Evolutionary conservation across 2,329 filamentous ascomycete genomes (phyloP), one percentile per base, ranked within the genome.

Genomic region (Bipolaris zeicola): DNA sequence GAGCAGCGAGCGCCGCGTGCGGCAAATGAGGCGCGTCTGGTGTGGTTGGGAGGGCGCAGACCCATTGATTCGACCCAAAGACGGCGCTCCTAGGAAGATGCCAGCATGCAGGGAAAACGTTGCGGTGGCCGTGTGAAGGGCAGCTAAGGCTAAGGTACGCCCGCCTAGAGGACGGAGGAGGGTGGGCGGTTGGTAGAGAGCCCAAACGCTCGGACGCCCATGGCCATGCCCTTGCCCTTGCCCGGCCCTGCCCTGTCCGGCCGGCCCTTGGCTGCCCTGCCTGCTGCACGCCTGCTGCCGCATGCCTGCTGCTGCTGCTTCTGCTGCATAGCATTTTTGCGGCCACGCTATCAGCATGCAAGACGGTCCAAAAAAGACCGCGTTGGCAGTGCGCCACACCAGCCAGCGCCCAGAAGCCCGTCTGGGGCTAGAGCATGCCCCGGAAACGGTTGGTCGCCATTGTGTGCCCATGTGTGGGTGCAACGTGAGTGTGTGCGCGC

Each of bases 141-240:
- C 28, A 28, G 16, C 16, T 16, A 16, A 16, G 16, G 14, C 53
- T n/a, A 43, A 28, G 46, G 52, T 42, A 42, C 33, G 26, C 18
- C 33, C 24, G 26, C 18, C 33, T 11, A 44, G 16, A 31, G n/a
- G 26, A 31, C 22, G 24, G 6, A 6, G 4, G 6, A 6, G 24
- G 24, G 7, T 7, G 10, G 22, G 22, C 22, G 11, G 37, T 26
- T 37, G 36, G 22, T 43, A 28, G 20, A 2, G 43, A 52, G 57
- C 63, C 65, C 65, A 64, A 64, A 34, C 46, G 16, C 45, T 47
- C 56, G 65, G 60, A 49, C 51, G 45, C 54, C 24, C 41, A 8
- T 39, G 37, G 1, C 37, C n/a, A 8, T 18, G 37, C 16, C 37
- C 37, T 38, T n/a, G 11, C 16, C 37, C 37, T 38, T n/a, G 6